Evolutionary conservation across 148 eudicot species (phyloP), one percentile per base, ranked within the genome.

Genomic region (Heliosperma pusillum): DNA sequence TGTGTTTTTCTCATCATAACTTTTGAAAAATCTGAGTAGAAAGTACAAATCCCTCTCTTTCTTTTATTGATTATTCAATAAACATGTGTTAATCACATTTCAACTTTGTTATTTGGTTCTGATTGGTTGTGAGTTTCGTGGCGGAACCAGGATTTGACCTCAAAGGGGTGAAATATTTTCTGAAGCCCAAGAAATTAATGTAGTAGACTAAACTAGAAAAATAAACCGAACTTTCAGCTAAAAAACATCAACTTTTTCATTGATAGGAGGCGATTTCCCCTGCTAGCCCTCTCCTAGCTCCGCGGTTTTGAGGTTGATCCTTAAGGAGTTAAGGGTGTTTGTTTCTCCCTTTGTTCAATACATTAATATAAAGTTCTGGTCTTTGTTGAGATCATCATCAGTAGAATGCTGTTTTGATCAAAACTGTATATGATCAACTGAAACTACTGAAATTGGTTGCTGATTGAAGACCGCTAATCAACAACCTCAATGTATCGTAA

Each of bases 41-140:
- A 64, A 74, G 5, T 15, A 1, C 22, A 36, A 52, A 24, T 5
- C 24, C n/a, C 58, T 4, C 40, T 10, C 55, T 76, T 76, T 22
- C 12, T 10, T 55, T 27, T 44, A 24, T 26, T 21, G 24, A 53
- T 80, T 70, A 30, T 16, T 56, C 52, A n/a, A n/a, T 69, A 26
- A 58, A 71, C 62, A 64, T 66, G 6, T 47, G 63, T 57, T 66
- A 30, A 75, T 75, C 42, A 33, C 71, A 64, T 55, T 59, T 6
- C 27, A 17, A 72, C 53, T 20, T 20, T 22, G n/a, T 33, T 56
- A 25, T 9, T 62, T 63, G 55, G 53, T 50, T 67, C 44, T 60
- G 20, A 79, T 79, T 69, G 65, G 58, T n/a, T 72, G 57, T 42
- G 12, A n/a, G n/a, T n/a, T n/a, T n/a, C n/a, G n/a, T n/a, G n/a